Percentiles rank a stretch among this genome's conserved stretches.
phyloP scores from a whole-genome alignment of 2,329 filamentous ascomycete genomes.

The Pseudogymnoascus sp. region DNA sequence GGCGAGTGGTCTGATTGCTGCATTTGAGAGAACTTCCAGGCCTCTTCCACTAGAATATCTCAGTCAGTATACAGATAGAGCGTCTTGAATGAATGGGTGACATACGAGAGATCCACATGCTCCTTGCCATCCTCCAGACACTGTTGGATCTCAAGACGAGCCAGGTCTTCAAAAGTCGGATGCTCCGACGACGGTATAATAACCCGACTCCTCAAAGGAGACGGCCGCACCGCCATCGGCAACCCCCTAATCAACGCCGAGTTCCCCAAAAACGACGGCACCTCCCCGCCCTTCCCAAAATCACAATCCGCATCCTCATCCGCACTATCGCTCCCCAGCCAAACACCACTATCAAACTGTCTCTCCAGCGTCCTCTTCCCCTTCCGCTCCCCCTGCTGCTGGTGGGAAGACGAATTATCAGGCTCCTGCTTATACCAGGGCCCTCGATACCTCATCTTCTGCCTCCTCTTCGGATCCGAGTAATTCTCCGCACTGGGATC shows the following conservation, averaged over 20 bases:
- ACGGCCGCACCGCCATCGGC: background rate
- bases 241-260: background rate
- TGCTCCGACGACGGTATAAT: background rate
- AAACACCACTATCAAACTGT: conserved; percentile 62
- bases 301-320: conserved; percentile 38
- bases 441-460: conserved; percentile 57
- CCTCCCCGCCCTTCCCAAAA: conserved; percentile 14
- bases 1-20: conserved; percentile 48
- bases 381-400: conserved; percentile 16
- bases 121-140: conserved; percentile 54
- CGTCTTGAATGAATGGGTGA: conserved; percentile 14
- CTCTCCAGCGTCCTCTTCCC: conserved; percentile 47
- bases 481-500: conserved; percentile 62
- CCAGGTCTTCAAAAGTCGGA: conserved; percentile 35
- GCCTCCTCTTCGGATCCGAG: conserved; percentile 40
- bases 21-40: conserved; percentile 47
- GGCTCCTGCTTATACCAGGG: conserved; percentile 60
- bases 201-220: background rate
- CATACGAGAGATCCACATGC: conserved; percentile 54
- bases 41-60: conserved; percentile 11
- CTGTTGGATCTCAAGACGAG: conserved; percentile 39
- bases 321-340: conserved; percentile 53
- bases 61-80: background rate
- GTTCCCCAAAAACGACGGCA: background rate
- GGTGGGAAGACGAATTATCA: conserved; percentile 18